Evolutionary conservation across 805 yeast genomes (phyloP).

Genomic region (Yamadazyma philogaea): DNA sequence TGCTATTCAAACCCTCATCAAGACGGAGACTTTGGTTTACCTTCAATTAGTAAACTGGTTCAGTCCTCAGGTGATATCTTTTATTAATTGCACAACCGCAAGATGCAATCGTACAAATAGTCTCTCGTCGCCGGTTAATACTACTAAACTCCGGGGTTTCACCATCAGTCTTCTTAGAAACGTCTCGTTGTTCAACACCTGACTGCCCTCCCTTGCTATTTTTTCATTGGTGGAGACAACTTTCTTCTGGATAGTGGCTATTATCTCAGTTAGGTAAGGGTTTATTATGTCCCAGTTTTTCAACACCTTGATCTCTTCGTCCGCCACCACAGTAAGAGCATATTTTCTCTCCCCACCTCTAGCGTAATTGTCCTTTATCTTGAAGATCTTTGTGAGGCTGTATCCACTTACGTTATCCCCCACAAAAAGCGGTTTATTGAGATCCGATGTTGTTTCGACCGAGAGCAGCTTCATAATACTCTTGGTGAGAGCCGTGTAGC

Average conservation of each 20-base stretch:
- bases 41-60: no score
- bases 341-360: conserved; percentile 74
- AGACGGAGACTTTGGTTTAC: no score
- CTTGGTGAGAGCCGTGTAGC: conserved; percentile 55
- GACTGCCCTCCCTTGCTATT: conserved; percentile 8
- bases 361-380: conserved; percentile 60
- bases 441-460: conserved; percentile 62
- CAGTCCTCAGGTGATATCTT: conserved; percentile 15
- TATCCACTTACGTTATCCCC: conserved; percentile 63
- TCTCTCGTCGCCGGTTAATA: conserved; percentile 51
- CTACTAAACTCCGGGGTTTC: conserved; percentile 53
- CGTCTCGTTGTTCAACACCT: conserved; percentile 40
- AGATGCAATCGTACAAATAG: conserved; percentile 58
- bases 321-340: conserved; percentile 55
- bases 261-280: conserved; percentile 28
- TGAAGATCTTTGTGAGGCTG: conserved; percentile 58
- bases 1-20: no score
- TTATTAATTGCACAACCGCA: conserved; percentile 57
- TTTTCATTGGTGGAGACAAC: conserved; percentile 16
- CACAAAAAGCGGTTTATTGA: conserved; percentile 56
- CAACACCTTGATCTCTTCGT: conserved; percentile 51
- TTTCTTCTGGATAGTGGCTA: conserved; percentile 28
- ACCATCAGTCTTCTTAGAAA: conserved; percentile 57
- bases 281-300: conserved; percentile 52
- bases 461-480: conserved; percentile 62